A percentile compares a stretch with the other conserved stretches of the same genome.
These are phyloP conservation scores for Zygoascus hellenicus DNA, from an alignment of 1,139 yeast genomes.

Conservation along the genomic window DNA sequence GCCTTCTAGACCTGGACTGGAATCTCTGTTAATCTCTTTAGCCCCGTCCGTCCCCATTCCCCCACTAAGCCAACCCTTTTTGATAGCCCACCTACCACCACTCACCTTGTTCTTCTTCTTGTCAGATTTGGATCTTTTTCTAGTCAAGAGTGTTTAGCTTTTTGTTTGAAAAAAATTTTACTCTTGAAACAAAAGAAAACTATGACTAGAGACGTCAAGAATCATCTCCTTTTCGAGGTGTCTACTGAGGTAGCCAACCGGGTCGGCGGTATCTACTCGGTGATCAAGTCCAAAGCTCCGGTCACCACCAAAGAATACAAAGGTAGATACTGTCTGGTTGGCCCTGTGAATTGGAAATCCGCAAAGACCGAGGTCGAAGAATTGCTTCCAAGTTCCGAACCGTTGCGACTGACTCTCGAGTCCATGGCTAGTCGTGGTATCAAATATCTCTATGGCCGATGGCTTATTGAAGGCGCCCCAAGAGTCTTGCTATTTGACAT, in stretches of 20 bases:
- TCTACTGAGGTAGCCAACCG: slow-evolving; percentile 98
- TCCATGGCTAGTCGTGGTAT: slow-evolving; percentile 79
- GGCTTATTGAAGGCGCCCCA: slow-evolving; percentile 98
- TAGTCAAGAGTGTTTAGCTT: too few species aligned
- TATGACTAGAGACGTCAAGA: slow-evolving; percentile 44
- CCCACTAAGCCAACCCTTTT: too few species aligned
- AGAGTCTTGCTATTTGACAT: slow-evolving; percentile 83
- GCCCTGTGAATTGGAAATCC: slow-evolving; percentile 74
- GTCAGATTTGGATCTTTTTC: too few species aligned
- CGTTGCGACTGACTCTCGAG: slow-evolving; percentile 40
- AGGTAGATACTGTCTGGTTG: slow-evolving; percentile 79
- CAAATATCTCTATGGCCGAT: slow-evolving; percentile 80
- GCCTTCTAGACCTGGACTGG: too few species aligned
- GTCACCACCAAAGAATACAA: slow-evolving; percentile 92
- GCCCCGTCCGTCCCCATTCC: too few species aligned
- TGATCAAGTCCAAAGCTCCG: slow-evolving; percentile 92
- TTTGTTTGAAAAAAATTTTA: too few species aligned
- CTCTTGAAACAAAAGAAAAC: too few species aligned
- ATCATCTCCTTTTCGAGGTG: slow-evolving; percentile 84
- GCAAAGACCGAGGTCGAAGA: slow-evolving; percentile 95
- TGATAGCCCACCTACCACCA: too few species aligned
- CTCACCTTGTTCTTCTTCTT: too few species aligned
- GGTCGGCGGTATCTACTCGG: slow-evolving; percentile 97
- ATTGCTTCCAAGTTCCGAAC: slow-evolving; percentile 56
- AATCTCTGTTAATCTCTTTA: too few species aligned